Conservation (phyloP, 129 eudicot genomes). For the sunflower (Helianthus annuus) region HanXRQr2.0-SUNRISE NC_035435.2:129773172-129773671, state of each 20-base stretch:
- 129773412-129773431: conserved; percentile 49
- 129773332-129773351: conserved; percentile 89
- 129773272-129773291: conserved; percentile 15
- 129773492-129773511: not conserved
- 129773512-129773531: not conserved
- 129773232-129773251: conserved; percentile 1
- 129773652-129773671: not conserved
- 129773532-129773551: conserved; percentile 1
- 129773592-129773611: no score
- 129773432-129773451: conserved; percentile 34
- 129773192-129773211: conserved; percentile 85
- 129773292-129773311: conserved; percentile 52
- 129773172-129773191: conserved; percentile 98
- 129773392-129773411: conserved; percentile 87
- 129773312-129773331: conserved; percentile 82
- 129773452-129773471: not conserved
- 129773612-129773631: no score
- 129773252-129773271: not conserved
- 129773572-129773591: not conserved
- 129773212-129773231: conserved; percentile 72
- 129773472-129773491: conserved; percentile 10
- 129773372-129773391: conserved; percentile 99
- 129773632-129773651: not conserved
- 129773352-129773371: conserved; percentile 87
- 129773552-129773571: conserved; percentile 17